These are phyloP conservation scores for Psilocybe cubensis DNA, from an alignment of 768 basidiomycete genomes.

Conservation along the genomic window DNA sequence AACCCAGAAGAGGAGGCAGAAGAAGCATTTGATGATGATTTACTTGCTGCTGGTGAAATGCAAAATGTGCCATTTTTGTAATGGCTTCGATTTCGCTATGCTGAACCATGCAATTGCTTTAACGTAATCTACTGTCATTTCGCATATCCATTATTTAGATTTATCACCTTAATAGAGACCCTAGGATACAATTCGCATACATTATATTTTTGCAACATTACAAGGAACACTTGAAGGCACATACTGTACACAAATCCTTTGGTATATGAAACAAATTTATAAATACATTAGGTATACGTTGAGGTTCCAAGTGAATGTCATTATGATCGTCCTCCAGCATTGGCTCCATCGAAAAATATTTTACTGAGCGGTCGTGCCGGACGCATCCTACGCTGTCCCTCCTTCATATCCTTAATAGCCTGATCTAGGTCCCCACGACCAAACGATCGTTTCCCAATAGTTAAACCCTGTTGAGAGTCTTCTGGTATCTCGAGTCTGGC, in stretches of 20 bases:
- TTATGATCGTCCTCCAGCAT: neutral
- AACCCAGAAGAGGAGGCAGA: conserved; percentile 85
- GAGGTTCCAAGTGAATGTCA: neutral
- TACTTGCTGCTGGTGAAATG: conserved; percentile 35
- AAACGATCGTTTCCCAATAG: conserved; percentile 55
- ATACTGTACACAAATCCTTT: too few relatives aligned
- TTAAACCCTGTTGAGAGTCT: conserved; percentile 42
- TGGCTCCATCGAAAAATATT: conserved; percentile 74
- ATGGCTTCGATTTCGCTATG: neutral
- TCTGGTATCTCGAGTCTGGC: conserved; percentile 29
- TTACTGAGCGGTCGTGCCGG: conserved; percentile 67
- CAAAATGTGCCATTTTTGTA: conserved; percentile 34
- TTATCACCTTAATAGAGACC: neutral
- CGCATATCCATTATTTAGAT: conserved; percentile 3
- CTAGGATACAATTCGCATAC: neutral
- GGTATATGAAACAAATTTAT: neutral
- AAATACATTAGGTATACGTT: neutral
- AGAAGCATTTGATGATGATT: conserved; percentile 57
- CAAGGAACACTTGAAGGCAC: too few relatives aligned
- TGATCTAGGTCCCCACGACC: conserved; percentile 84
- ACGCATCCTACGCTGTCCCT: conserved; percentile 59
- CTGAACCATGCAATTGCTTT: neutral
- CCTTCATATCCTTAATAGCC: conserved; percentile 80
- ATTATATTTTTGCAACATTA: neutral
- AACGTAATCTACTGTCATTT: neutral